Percentiles rank a stretch among this genome's conserved stretches.
These are phyloP conservation scores for Zygotorulaspora florentina DNA, from an alignment of 805 yeast species.

Conservation along the genomic window DNA sequence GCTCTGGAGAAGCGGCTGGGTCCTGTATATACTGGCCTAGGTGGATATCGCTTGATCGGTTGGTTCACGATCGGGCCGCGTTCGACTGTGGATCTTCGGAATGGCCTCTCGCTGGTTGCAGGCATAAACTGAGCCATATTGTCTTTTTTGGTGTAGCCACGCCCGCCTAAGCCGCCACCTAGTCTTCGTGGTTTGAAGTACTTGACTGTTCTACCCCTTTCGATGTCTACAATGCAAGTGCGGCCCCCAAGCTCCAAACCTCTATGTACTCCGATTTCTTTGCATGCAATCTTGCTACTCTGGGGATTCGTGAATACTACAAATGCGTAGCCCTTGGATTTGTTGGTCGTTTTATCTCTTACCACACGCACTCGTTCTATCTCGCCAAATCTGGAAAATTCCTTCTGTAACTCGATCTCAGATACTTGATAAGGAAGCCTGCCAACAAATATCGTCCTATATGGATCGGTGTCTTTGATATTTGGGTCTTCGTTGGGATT, in stretches of 20 bases:
- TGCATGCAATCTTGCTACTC: constrained; percentile 59
- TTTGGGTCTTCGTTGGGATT: constrained; percentile 55
- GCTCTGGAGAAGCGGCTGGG: constrained; percentile 14
- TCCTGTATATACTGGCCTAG: constrained; percentile 13
- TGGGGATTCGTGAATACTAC: constrained; percentile 58
- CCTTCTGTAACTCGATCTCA: constrained; percentile 64
- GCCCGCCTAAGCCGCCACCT: constrained; percentile 94
- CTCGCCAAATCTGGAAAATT: constrained; percentile 62
- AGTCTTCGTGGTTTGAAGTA: constrained; percentile 70
- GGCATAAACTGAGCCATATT: constrained; percentile 1
- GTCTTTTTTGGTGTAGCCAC: constrained; percentile 44
- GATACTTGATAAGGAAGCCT: constrained; percentile 60
- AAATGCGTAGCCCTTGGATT: constrained; percentile 81
- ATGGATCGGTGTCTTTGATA: constrained; percentile 62
- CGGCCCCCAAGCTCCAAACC: constrained; percentile 50
- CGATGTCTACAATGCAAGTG: constrained; percentile 63
- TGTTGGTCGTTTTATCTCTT: constrained; percentile 45
- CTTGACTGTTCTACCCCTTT: constrained; percentile 60
- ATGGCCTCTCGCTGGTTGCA: constrained; percentile 2
- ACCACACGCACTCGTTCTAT: constrained; percentile 62
- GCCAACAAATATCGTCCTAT: constrained; percentile 70
- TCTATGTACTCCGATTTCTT: constrained; percentile 46
- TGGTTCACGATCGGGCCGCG: constrained; percentile 1
- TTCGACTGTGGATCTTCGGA: constrained; percentile 2
- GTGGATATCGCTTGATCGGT: neutral